These are phyloP conservation scores for Geotrichum ghanense DNA, from an alignment of 805 yeast genomes.

Conservation along the genomic window DNA sequence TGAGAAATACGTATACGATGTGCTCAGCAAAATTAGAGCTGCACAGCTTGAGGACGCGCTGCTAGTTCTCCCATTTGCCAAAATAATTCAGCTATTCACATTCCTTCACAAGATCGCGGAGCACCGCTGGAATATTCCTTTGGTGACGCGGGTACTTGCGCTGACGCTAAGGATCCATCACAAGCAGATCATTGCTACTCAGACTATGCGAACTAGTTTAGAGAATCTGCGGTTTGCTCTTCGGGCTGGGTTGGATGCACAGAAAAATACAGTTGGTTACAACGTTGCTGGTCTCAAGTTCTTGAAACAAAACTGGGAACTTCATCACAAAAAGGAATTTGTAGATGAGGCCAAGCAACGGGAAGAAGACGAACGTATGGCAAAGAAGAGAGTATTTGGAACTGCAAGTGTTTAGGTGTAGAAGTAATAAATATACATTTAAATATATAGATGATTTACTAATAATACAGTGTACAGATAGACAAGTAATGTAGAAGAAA, in stretches of 20 bases:
- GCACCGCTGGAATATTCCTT: conserved; percentile 37
- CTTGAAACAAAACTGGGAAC: conserved; percentile 66
- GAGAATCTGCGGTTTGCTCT: conserved; percentile 51
- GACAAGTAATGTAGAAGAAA: too few species aligned
- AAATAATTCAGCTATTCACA: conserved; percentile 55
- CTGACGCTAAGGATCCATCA: conserved; percentile 66
- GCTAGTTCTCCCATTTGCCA: conserved; percentile 81
- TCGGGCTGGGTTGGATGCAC: conserved; percentile 40
- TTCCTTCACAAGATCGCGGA: conserved; percentile 70
- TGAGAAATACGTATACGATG: conserved; percentile 66
- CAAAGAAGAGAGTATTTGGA: conserved; percentile 65
- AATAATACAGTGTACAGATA: too few species aligned
- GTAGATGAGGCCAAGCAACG: conserved; percentile 54
- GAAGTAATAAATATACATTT: not conserved
- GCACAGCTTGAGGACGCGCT: conserved; percentile 89
- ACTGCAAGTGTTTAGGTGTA: conserved; percentile 24
- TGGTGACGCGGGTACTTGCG: conserved; percentile 65
- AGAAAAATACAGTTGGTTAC: conserved; percentile 58
- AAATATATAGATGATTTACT: not conserved
- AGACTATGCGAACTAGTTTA: conserved; percentile 47
- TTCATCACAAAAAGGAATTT: conserved; percentile 62
- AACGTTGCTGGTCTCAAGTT: conserved; percentile 75
- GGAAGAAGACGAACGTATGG: conserved; percentile 39
- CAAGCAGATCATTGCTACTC: conserved; percentile 53
- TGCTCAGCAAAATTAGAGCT: conserved; percentile 57